phyloP scores from a whole-genome alignment of 495 filamentous ascomycete species.

The Annulohypoxylon stygium region DNA sequence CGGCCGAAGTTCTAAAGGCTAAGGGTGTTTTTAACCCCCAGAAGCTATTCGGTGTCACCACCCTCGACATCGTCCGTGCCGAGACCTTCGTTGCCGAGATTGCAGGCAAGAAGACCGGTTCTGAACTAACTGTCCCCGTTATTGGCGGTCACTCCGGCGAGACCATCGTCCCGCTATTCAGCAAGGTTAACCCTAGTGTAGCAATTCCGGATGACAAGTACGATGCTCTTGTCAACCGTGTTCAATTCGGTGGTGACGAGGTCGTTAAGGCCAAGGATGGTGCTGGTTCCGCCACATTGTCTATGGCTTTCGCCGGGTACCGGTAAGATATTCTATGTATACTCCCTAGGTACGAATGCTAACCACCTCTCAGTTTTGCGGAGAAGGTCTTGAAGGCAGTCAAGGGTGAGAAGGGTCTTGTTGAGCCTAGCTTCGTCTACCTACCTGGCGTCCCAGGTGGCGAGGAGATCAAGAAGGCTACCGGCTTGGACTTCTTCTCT shows the following conservation, averaged over 20 bases:
- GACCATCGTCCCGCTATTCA: conserved; percentile 98
- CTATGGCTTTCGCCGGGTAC: conserved; percentile 97
- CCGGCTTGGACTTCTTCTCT: conserved; percentile 94
- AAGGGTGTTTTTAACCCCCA: conserved; percentile 93
- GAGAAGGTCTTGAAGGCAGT: conserved; percentile 91
- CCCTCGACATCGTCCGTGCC: conserved; percentile 96
- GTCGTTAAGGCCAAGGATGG: conserved; percentile 98
- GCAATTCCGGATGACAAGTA: conserved; percentile 88
- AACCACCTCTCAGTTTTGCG: conserved; percentile 75
- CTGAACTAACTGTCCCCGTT: conserved; percentile 86
- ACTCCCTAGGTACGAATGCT: background rate
- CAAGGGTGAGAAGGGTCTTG: conserved; percentile 88
- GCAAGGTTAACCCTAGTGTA: conserved; percentile 83
- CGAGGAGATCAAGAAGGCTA: conserved; percentile 81
- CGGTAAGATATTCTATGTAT: conserved; percentile 65
- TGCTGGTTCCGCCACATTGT: conserved; percentile 92
- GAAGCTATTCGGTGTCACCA: conserved; percentile 97
- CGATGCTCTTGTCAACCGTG: conserved; percentile 87
- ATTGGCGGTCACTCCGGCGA: conserved; percentile 97
- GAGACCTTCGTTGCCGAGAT: conserved; percentile 95
- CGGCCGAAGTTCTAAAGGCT: conserved; percentile 93
- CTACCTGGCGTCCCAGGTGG: conserved; percentile 90
- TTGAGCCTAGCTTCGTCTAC: conserved; percentile 96
- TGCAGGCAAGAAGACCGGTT: conserved; percentile 82
- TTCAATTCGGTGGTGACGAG: conserved; percentile 98